These are phyloP conservation scores for Rheum nobile DNA, from an alignment of 148 eudicot species.

Conservation along the genomic window DNA sequence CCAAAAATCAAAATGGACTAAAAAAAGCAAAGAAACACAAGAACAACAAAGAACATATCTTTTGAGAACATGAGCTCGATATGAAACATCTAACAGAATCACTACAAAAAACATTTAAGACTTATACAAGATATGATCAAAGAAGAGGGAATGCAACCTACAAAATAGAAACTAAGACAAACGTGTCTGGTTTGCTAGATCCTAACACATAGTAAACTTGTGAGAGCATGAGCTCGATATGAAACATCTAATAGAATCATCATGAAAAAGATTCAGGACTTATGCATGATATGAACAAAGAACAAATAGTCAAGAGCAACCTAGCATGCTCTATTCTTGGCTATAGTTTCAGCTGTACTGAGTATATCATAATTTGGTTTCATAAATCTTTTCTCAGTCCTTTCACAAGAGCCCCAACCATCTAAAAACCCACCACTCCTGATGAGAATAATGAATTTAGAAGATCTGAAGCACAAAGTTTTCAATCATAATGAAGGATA, in stretches of 20 bases:
- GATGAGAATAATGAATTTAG: conserved; percentile 13
- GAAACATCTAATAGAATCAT: neutral
- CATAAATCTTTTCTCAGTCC: conserved; percentile 75
- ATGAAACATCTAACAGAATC: too few species aligned
- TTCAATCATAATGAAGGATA: too few species aligned
- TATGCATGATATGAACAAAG: neutral
- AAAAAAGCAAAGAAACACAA: too few species aligned
- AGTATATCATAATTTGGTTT: conserved; percentile 94
- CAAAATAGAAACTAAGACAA: too few species aligned
- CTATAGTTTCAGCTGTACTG: conserved; percentile 97
- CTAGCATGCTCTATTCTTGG: conserved; percentile 96
- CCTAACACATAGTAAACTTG: neutral
- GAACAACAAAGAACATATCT: too few species aligned
- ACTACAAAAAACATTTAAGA: too few species aligned
- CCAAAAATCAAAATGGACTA: too few species aligned
- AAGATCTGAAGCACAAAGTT: too few species aligned
- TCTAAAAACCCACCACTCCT: conserved; percentile 96
- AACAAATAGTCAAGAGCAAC: conserved; percentile 20
- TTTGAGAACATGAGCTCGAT: too few species aligned
- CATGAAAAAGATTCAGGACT: neutral
- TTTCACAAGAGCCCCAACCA: conserved; percentile 98
- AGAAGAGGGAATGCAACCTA: too few species aligned
- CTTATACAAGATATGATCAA: too few species aligned
- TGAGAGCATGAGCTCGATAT: neutral
- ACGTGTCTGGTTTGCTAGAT: neutral